Percentiles rank a stretch among this genome's conserved stretches.
Evolutionary conservation across 129 eudicot species (phyloP).

Genomic region (Saposhnikovia divaricata): DNA sequence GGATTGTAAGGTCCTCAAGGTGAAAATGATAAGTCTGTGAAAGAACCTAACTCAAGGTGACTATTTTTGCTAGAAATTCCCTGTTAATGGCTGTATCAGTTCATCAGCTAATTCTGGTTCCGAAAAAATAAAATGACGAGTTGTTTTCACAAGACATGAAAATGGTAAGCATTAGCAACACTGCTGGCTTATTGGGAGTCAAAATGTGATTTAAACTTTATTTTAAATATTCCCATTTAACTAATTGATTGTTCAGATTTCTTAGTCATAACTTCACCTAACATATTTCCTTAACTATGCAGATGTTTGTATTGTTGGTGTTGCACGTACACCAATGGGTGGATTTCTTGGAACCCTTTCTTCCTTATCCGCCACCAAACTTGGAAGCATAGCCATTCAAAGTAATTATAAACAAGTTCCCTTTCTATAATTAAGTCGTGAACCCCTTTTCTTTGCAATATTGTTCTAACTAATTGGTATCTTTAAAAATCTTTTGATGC

Average conservation of each 20-base stretch:
- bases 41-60: neutral
- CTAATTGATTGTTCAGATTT: neutral
- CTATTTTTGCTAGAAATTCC: neutral
- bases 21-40: neutral
- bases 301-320: slow-evolving; percentile 99
- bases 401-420: slow-evolving; percentile 34
- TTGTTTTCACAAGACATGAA: neutral
- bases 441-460: neutral
- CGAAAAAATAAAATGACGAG: neutral
- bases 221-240: neutral
- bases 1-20: neutral
- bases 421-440: neutral
- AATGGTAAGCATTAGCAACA: neutral
- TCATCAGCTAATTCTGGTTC: neutral
- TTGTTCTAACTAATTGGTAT: slow-evolving; percentile 5
- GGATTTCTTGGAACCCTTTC: slow-evolving; percentile 89
- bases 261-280: neutral
- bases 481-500: slow-evolving; percentile 9
- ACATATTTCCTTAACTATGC: slow-evolving; percentile 16
- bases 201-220: neutral
- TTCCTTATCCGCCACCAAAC: slow-evolving; percentile 82
- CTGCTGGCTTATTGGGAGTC: neutral
- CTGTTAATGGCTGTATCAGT: neutral
- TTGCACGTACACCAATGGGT: slow-evolving; percentile 97
- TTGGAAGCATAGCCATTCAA: slow-evolving; percentile 80